phyloP scores from a whole-genome alignment of 2,329 filamentous ascomycete genomes.

The Clarireedia sp. region DNA sequence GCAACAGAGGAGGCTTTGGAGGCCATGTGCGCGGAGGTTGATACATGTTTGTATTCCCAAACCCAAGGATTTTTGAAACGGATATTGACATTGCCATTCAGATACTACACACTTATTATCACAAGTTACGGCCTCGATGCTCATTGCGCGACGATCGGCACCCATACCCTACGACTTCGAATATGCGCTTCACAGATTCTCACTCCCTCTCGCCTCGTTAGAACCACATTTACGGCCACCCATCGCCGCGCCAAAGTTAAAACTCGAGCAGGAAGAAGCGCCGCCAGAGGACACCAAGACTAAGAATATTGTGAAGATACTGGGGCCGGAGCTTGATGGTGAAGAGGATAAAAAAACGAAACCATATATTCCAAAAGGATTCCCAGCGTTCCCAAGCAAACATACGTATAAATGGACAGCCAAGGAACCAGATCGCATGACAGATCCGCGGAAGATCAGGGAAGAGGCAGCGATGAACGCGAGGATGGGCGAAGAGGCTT shows the following conservation, averaged over 20 bases:
- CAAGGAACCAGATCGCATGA: conserved; percentile 36
- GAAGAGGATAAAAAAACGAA: conserved; percentile 47
- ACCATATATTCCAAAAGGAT: conserved; percentile 48
- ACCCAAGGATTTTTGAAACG: background rate
- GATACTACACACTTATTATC: conserved; percentile 27
- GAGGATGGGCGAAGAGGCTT: conserved; percentile 53
- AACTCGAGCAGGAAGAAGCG: conserved; percentile 29
- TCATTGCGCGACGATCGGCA: conserved; percentile 36
- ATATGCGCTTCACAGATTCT: conserved; percentile 42
- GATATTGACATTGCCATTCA: conserved; percentile 15
- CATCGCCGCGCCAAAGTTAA: conserved; percentile 31
- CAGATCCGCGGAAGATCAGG: conserved; percentile 49
- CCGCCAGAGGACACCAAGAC: conserved; percentile 35
- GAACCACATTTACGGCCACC: conserved; percentile 50
- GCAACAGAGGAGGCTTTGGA: conserved; percentile 50
- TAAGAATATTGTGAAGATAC: conserved; percentile 31
- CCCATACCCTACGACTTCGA: conserved; percentile 52
- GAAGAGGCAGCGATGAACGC: conserved; percentile 52
- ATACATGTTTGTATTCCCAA: conserved; percentile 43
- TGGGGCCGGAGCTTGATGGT: conserved; percentile 50
- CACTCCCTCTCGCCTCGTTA: conserved; percentile 43
- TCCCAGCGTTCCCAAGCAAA: conserved; percentile 55
- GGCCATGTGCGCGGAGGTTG: conserved; percentile 46
- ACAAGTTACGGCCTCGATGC: conserved; percentile 26
- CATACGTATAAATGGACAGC: conserved; percentile 57